Percentiles rank a stretch among this genome's conserved stretches.
Conservation (phyloP, 1,284 basidiomycete genomes). For the Ganoderma lingzhi region DNA sequence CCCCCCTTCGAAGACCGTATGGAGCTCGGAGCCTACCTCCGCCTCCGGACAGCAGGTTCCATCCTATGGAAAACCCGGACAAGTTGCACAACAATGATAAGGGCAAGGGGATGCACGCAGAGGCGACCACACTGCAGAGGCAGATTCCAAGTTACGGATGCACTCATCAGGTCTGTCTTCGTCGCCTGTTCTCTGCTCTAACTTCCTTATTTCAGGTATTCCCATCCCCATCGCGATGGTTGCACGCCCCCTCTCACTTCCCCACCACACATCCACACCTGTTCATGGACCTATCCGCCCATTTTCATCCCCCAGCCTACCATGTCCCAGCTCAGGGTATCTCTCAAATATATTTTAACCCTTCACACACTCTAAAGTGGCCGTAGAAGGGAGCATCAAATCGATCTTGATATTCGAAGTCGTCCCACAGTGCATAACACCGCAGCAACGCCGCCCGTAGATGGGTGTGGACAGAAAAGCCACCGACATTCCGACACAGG, state of each 20-base stretch:
- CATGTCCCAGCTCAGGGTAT: background rate
- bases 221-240: background rate
- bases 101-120: background rate
- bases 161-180: background rate
- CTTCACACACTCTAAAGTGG: background rate
- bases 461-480: background rate
- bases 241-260: background rate
- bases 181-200: background rate
- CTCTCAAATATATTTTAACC: background rate
- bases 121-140: background rate
- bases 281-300: background rate
- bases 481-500: background rate
- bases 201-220: background rate
- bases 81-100: background rate
- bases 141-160: background rate
- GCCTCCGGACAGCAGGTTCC: background rate
- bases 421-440: background rate
- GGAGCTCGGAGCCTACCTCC: background rate
- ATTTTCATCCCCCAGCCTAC: background rate
- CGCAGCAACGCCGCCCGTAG: background rate
- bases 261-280: background rate
- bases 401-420: slow-evolving; percentile 1
- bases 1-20: background rate
- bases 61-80: background rate
- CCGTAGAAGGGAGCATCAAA: background rate